Base-by-base conservation (phyloP, 1,284 basidiomycete species). In the Cystobasidium slooffiae region DNA sequence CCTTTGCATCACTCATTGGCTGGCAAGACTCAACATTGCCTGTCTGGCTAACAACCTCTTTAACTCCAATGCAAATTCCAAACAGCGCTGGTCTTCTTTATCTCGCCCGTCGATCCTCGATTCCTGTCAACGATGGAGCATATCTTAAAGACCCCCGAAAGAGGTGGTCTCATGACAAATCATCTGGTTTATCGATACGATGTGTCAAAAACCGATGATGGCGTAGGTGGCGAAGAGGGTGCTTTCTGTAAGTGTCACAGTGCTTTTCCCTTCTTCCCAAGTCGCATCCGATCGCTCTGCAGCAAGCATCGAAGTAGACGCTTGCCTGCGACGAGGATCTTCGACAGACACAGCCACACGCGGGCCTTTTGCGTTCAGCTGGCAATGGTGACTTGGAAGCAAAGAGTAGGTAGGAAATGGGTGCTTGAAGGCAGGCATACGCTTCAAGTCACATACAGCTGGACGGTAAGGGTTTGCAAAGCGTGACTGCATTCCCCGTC, bases 191-290 rank as follows among this genome's bases (percentile, higher is more conserved):
- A 88, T 79, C 88, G 91, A 1, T 93, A 89, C 91, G 69, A 67
- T 61, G 47, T 68, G 12, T 83, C 81, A 41, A 90, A 91, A 81
- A 88, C 91, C 0, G 89, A 92, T 75, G 94, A 96, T 80, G 94
- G 94, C 7, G 92, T 96, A 20, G 94, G 94, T 6, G 94, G 94
- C 0, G 92, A 94, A 77, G 94, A 94, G 82, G 94, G 93, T n/a
- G 82, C 84, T 59, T 63, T 51, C 16, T 55, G 46, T 55, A 43
- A 61, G 70, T 53, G 43, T 47, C 44, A 59, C 24, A 22, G 39
- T 41, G 14, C 12, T n/a, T 49, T 5, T 31, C 5, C 5, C 31
- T 1, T 31, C 31, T 31, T 31, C 31, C 31, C 31, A 31, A 1
- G 5, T 49, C 46, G 46, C 46, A 49, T 14, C 3, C 46, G 12